Percentiles rank a stretch among this genome's conserved stretches.
phyloP scores from a whole-genome alignment of 768 basidiomycete species.

The Boletus insuetus region DNA sequence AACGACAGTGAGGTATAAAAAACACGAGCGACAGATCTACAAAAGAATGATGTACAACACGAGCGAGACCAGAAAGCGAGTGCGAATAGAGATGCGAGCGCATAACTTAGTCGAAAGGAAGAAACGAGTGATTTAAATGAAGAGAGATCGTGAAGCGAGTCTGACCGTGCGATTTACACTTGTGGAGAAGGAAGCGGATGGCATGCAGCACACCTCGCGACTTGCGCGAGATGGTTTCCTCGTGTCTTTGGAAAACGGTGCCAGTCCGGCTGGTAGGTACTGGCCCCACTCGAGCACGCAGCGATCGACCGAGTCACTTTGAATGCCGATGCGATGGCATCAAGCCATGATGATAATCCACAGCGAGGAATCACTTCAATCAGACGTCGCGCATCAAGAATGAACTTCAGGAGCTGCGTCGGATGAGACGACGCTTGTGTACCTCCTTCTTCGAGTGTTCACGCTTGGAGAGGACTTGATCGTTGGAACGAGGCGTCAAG shows the following conservation, averaged over 20 bases:
- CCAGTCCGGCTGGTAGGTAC: constrained; percentile 8
- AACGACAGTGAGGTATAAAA: not conserved
- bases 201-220: constrained; percentile 2
- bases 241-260: not conserved
- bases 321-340: constrained; percentile 7
- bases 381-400: too few species aligned
- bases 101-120: constrained; percentile 16
- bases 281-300: constrained; percentile 3
- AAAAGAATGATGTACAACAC: constrained; percentile 13
- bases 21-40: not conserved
- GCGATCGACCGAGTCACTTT: not conserved
- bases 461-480: constrained; percentile 17
- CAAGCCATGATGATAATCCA: constrained; percentile 9
- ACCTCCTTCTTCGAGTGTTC: constrained; percentile 5
- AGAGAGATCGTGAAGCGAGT: not conserved
- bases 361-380: not conserved
- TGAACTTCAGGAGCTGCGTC: constrained; percentile 4
- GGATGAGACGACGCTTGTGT: constrained; percentile 27
- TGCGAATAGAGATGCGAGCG: not conserved
- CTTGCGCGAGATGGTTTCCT: constrained; percentile 7
- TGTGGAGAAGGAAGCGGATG: not conserved
- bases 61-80: constrained; percentile 6
- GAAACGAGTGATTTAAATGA: not conserved
- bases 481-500: constrained; percentile 14
- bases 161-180: not conserved